These are phyloP conservation scores for Corynascus novoguineensis DNA, from an alignment of 495 filamentous ascomycete genomes.

Conservation along the genomic window DNA sequence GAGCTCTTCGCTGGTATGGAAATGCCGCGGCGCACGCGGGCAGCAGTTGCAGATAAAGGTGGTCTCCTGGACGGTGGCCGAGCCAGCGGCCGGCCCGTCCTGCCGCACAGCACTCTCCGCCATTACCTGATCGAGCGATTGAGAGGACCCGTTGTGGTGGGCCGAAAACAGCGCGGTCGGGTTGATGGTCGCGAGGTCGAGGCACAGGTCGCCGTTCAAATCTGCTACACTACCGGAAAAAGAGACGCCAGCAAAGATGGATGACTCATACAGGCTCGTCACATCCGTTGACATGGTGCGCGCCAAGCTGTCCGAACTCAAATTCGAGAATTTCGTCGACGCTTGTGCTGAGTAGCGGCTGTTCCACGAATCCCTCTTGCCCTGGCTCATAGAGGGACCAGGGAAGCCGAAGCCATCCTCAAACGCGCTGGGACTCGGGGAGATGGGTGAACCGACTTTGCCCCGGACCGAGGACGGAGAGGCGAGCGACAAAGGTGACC, in stretches of 20 bases:
- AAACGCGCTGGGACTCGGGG: neutral
- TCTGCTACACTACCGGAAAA: conserved; percentile 9
- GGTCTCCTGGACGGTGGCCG: neutral
- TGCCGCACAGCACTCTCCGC: neutral
- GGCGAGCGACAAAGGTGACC: neutral
- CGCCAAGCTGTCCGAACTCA: conserved; percentile 25
- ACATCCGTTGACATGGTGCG: conserved; percentile 25
- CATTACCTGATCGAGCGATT: conserved; percentile 7
- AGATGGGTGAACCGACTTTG: neutral
- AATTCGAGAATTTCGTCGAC: conserved; percentile 20
- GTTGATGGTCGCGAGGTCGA: conserved; percentile 3
- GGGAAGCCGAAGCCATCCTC: neutral
- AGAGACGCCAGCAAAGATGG: conserved; percentile 8
- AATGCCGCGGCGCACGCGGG: conserved; percentile 80
- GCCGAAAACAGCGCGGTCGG: conserved; percentile 2
- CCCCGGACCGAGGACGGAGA: neutral
- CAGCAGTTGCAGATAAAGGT: conserved; percentile 71
- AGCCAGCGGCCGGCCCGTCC: neutral
- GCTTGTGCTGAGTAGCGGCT: conserved; percentile 19
- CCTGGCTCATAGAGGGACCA: neutral
- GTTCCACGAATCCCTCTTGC: conserved; percentile 18
- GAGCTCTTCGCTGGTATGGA: conserved; percentile 64
- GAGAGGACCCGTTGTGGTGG: neutral
- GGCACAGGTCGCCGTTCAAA: neutral
- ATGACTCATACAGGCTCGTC: conserved; percentile 24